Evolutionary conservation across 257 asterid species (phyloP).

Genomic region (Paraleonurus japonicus): DNA sequence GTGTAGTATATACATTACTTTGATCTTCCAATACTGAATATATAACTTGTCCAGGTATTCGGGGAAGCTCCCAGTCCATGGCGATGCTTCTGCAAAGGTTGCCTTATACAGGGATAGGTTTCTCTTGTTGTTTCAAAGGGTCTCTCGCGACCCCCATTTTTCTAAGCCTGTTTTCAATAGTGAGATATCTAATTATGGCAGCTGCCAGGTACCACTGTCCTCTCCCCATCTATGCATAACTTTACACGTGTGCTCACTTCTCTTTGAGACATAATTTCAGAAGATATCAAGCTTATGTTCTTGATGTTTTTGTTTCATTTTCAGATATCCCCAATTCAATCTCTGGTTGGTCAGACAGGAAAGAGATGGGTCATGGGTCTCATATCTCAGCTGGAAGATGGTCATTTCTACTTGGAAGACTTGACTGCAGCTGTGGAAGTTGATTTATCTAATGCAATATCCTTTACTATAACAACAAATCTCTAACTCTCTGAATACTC

Average conservation of each 20-base stretch:
- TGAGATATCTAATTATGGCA: constrained; percentile 62
- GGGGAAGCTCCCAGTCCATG: constrained; percentile 76
- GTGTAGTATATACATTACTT: background rate
- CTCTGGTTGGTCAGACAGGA: constrained; percentile 85
- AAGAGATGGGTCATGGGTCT: constrained; percentile 94
- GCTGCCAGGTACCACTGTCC: constrained; percentile 67
- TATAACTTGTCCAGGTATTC: constrained; percentile 44
- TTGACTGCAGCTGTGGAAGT: constrained; percentile 88
- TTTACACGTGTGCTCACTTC: constrained; percentile 11
- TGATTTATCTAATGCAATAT: constrained; percentile 90
- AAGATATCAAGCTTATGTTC: constrained; percentile 2
- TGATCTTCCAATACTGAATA: constrained; percentile 3
- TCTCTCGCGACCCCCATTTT: constrained; percentile 86
- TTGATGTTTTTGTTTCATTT: constrained; percentile 16
- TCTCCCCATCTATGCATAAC: background rate
- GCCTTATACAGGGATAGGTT: constrained; percentile 81
- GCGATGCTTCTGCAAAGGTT: constrained; percentile 88
- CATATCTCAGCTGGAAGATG: constrained; percentile 97
- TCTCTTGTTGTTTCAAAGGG: constrained; percentile 70
- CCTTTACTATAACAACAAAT: constrained; percentile 43
- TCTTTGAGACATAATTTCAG: background rate
- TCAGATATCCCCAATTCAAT: constrained; percentile 88
- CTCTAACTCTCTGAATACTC: background rate
- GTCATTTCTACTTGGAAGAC: constrained; percentile 98
- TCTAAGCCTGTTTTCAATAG: constrained; percentile 70